Evolutionary conservation across 2,329 filamentous ascomycete species (phyloP), one percentile per base, ranked within the genome.

Genomic region (Pseudocercospora fijiensis): DNA sequence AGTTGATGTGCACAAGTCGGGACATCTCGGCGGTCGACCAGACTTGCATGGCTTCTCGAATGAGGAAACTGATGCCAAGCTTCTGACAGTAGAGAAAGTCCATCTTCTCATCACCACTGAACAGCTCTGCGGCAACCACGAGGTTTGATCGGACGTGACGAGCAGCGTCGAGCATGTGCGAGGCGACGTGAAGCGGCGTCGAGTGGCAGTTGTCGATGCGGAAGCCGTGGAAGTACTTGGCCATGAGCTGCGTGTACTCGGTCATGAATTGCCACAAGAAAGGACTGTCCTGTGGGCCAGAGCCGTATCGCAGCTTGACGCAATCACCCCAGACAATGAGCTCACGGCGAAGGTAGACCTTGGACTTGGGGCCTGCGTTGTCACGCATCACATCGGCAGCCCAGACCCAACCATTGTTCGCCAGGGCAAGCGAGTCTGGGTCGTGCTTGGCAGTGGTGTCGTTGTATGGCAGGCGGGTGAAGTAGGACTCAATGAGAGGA

Each of bases 331-430:
- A 99, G 28, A 97, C 90, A 70, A 99, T 98, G 65, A 99, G 92
- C 77, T 99, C 92, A 70, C 95, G 87, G 58, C 92, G 87, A n/a
- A 99, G 84, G 74, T 99, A 99, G n/a, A 94, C 92, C 61, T 89
- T 88, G 8, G 94, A 96, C 53, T 90, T 83, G 0, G 92, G 90
- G 0, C 96, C 96, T 28, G 95, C 95, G 73, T 98, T 95, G 79
- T 99, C 95, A 49, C 91, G 85, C 78, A 98, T 85, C 1, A 95
- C 94, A 78, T 98, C 96, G 5, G 94, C 94, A 63, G 91, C 94
- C 95, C 95, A 99, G 8, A 99, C 93, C 95, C 95, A 99, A 49
- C 95, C 95, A 74, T 99, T 99, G 78, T 98, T 98, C 45, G 89
- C 93, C 58, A 99, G 80, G 2, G 91, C 91, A 52, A 96, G 83